Conservation (phyloP, 805 yeast species). For the Pichia ethanolica region DNA sequence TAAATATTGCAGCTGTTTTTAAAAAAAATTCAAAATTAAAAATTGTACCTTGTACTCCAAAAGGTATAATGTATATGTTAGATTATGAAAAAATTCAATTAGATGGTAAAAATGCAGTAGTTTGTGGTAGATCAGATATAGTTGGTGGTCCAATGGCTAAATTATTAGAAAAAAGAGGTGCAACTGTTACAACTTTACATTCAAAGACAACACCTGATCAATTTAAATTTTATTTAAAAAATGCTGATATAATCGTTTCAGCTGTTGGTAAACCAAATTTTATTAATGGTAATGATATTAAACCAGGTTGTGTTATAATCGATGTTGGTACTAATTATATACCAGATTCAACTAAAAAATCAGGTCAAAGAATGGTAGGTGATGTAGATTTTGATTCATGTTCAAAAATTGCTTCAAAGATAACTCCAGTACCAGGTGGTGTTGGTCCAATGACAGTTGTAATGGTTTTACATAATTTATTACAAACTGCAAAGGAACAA, state of each 20-base stretch:
- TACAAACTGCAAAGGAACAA: constrained; percentile 54
- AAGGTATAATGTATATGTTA: constrained; percentile 79
- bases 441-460: constrained; percentile 99
- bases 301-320: constrained; percentile 74
- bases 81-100: constrained; percentile 59
- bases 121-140: constrained; percentile 90
- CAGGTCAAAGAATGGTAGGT: constrained; percentile 85
- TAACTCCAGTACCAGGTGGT: constrained; percentile 98
- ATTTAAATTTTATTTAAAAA: constrained; percentile 38
- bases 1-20: constrained; percentile 83
- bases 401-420: constrained; percentile 49
- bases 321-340: constrained; percentile 95
- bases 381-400: constrained; percentile 83
- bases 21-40: constrained; percentile 78
- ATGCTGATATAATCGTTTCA: constrained; percentile 84
- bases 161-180: constrained; percentile 67
- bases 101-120: constrained; percentile 82
- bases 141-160: constrained; percentile 93
- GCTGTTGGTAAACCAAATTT: constrained; percentile 86
- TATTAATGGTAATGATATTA: constrained; percentile 83
- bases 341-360: constrained; percentile 63
- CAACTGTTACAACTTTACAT: constrained; percentile 85
- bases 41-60: constrained; percentile 92
- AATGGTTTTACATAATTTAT: constrained; percentile 81
- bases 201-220: constrained; percentile 61